Evolutionary conservation across 768 basidiomycete species (phyloP), one percentile per base, ranked within the genome.

Genomic region (Myochromella boudieri): DNA sequence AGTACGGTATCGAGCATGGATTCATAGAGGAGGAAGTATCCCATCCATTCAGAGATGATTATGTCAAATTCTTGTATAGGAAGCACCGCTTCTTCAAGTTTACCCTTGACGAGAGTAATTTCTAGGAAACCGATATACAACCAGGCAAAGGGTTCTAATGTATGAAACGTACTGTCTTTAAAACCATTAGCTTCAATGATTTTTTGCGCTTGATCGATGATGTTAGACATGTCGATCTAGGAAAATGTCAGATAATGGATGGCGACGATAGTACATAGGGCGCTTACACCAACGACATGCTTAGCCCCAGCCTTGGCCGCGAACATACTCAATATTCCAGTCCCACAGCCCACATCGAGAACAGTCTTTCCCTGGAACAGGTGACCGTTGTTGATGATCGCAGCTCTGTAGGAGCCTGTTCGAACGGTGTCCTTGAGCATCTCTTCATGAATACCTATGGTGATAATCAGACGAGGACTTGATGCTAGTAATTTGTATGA

Each of bases 41-140:
- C 97, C 97, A 99, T 99, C 97, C 95, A 99, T 67, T 99, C 97
- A 51, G 94, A 97, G 63, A 99, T 91, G 71, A 99, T 97, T 70
- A 99, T 97, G 66, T 99, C 97, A 64, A 93, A 97, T 66, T 95
- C 74, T 52, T 89, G 71, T 61, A 95, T 82, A 11, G 95, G 95
- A 33, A 98, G 78, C 49, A 84, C 82, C 40, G 84, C 73, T 37
- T 99, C 95, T 66, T 99, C 95, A 50, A 99, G 86, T 70, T 99
- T 99, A 48, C 95, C 95, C 71, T 98, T 97, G 56, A 98, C 85
- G 47, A 98, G 85, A 31, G 91, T 94, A 68, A 97, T 97, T 56
- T 79, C 93, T 97, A 56, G 7, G 33, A 20, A n/a, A 21, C 32
- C 11, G 22, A 26, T 40, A 53, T 24, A 46, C 53, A 32, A 44